Evolutionary conservation across 768 basidiomycete genomes (phyloP).

Genomic region (Sistotremastrum niveocremeum): DNA sequence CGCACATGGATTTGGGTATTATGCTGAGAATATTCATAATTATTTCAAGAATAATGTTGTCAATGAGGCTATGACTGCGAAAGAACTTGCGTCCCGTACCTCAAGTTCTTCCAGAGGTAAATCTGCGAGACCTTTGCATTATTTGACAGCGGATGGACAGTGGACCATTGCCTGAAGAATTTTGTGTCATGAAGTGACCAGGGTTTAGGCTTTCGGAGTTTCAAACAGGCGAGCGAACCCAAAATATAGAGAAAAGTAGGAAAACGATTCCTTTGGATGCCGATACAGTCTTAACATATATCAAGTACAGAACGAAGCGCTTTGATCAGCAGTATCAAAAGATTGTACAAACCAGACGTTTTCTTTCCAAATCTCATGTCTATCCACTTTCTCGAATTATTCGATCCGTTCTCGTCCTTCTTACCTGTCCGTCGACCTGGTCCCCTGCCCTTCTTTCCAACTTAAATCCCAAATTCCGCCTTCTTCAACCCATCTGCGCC

Average conservation of each 20-base stretch:
- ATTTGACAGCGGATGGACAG: background rate
- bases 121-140: no score
- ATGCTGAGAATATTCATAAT: no score
- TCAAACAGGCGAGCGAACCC: slow-evolving; percentile 20
- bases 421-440: background rate
- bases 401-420: slow-evolving; percentile 38
- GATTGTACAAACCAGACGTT: slow-evolving; percentile 43
- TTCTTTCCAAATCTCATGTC: slow-evolving; percentile 41
- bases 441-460: no score
- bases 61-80: no score
- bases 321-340: slow-evolving; percentile 5
- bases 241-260: slow-evolving; percentile 20
- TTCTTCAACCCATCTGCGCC: no score
- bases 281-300: slow-evolving; percentile 20
- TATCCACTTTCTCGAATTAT: slow-evolving; percentile 39
- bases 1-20: no score
- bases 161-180: background rate
- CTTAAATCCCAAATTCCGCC: no score
- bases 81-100: no score
- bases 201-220: slow-evolving; percentile 6
- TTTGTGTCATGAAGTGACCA: slow-evolving; percentile 10
- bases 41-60: no score
- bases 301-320: slow-evolving; percentile 20
- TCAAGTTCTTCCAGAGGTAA: no score
- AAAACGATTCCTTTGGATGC: slow-evolving; percentile 16